Base-by-base conservation (phyloP, 768 basidiomycete species). In the Phylloporus sp. region DNA sequence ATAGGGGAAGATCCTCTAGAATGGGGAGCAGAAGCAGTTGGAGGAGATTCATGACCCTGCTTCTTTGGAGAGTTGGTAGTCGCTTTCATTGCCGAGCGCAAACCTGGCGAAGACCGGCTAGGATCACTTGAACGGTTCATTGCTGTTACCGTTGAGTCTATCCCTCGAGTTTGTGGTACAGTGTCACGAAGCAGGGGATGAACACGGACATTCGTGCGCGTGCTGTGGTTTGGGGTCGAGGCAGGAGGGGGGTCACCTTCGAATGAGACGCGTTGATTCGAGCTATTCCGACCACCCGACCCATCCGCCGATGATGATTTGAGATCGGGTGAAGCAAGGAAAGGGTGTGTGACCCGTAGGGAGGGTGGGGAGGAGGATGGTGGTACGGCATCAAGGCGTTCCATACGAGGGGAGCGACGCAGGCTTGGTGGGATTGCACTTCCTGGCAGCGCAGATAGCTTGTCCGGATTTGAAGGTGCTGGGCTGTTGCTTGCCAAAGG, bases 1-100 rank as follows among this genome's bases (percentile, higher is more conserved):
- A 86, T 68, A 1, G 87, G 86, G 2, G 85, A 87, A 0, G 70
- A 65, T 4, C 72, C 65, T 32, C 77, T 73, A 11, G 75, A 75
- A 39, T 68, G 74, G 8, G 73, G 63, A 2, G 62, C 60, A 2
- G 74, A 73, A 5, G 59, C 50, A 18, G 61, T 38, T 11, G 49
- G 53, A 15, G 70, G 63, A 0, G 72, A 66, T 22, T 67, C 68
- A 4, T 54, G 47, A n/a, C 57, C 60, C 8, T 40, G 60, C 49
- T 60, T 64, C 52, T 53, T 61, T 22, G 56, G 50, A 3, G 67
- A 46, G 22, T 29, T 45, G 8, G 24, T 2, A 22, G 8, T 8
- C 1, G 45, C 56, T 44, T 29, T 47, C 15, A 38, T 49, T 34
- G 36, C 47, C 10, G 39, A 45, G 42, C 57, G 67, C 11, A 38